Evolutionary conservation across 768 basidiomycete species (phyloP), one percentile per base, ranked within the genome.

Genomic region (Holtermanniella nyarrowii): DNA sequence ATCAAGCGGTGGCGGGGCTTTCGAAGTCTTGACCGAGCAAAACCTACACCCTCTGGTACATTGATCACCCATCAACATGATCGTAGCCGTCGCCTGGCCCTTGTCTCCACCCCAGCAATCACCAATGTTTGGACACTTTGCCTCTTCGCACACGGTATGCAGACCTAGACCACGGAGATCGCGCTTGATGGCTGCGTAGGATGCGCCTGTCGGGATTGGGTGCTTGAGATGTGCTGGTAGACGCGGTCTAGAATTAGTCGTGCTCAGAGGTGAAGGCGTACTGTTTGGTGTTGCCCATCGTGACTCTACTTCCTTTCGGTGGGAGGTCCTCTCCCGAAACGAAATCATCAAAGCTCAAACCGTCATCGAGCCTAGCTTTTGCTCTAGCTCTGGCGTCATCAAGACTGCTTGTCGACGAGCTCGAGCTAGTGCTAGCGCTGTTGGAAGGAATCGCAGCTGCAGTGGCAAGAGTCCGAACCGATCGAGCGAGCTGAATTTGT

Each of bases 61-160:
- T 13, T 89, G 95, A 74, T 97, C 93, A 7, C 95, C 95, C 95
- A 99, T 97, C 13, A 99, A 76, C 95, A 99, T 97, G 69, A 99
- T 99, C 2, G 95, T 99, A 11, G 95, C 95, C 5, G 95, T 99
- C 21, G 95, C 95, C 45, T 80, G 79, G 53, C 81, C 82, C 59
- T 84, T 82, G 24, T 72, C 73, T 7, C 90, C 90, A 40, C 95
- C 89, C 95, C 95, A 99, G 65, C 95, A 99, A 65, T 97, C 93
- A n/a, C 93, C 95, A 50, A 99, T 96, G 65, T 99, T 99, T 0
- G 95, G 95, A 76, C 95, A 99, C 56, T 91, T 79, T 27, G 95
- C 95, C 70, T 99, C 95, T 72, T 99, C 95, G 65, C 95, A 99
- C 1, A 99, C 95, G 0, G 95, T 99, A 65, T 95, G 89, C 44